Evolutionary conservation across 1,139 yeast genomes (phyloP).

Genomic region (Protomyces gravidus): DNA sequence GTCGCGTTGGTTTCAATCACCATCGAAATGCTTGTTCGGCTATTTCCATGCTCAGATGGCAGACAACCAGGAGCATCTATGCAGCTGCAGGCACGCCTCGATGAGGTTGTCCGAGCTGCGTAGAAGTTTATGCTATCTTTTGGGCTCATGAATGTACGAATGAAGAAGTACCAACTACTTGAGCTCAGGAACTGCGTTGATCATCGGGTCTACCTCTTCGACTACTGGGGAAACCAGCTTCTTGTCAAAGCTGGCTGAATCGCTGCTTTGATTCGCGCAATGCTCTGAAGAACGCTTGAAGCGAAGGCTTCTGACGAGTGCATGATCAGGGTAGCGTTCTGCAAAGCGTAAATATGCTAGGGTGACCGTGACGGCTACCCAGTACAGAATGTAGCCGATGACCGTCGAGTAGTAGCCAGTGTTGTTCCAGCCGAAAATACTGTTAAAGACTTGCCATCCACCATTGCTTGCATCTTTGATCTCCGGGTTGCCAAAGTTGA

Average conservation of each 20-base stretch:
- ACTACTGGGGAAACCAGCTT: neutral
- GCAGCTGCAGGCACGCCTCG: too few relatives aligned
- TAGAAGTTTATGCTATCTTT: too few relatives aligned
- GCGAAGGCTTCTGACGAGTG: neutral
- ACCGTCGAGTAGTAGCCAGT: conserved; percentile 92
- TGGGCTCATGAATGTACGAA: too few relatives aligned
- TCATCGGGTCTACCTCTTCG: neutral
- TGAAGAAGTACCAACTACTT: too few relatives aligned
- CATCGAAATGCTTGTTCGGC: too few relatives aligned
- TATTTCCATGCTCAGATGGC: too few relatives aligned
- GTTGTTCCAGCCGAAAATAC: conserved; percentile 92
- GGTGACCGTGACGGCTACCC: conserved; percentile 56
- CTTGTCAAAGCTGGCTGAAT: neutral
- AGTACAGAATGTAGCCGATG: conserved; percentile 66
- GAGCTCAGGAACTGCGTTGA: neutral
- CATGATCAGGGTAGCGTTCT: conserved; percentile 9
- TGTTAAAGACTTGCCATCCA: conserved; percentile 90
- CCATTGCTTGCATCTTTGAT: conserved; percentile 52
- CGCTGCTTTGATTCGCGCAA: neutral
- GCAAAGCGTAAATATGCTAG: conserved; percentile 10
- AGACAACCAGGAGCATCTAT: too few relatives aligned
- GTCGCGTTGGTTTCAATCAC: too few relatives aligned
- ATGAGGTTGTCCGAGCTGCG: too few relatives aligned
- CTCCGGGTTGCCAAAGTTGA: conserved; percentile 90
- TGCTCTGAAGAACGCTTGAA: neutral